A percentile compares a stretch with the other conserved stretches of the same genome.
phyloP scores from a whole-genome alignment of 352 stramenopile species.

The Globisporangium heterothallicum region DNA sequence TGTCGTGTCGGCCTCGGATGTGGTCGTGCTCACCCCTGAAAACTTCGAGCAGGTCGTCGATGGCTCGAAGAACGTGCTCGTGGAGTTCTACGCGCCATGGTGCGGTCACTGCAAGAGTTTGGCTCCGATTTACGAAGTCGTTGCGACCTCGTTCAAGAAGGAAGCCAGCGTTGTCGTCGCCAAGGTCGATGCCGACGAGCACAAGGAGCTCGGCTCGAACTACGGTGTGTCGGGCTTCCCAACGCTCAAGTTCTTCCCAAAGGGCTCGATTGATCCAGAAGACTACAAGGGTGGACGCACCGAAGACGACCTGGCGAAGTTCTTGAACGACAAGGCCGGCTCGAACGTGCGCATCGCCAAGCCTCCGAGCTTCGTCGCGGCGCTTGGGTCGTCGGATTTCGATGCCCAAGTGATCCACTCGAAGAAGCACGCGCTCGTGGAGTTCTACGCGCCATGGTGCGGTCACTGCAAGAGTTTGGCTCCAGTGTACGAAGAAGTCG shows the following conservation, averaged over 20 bases:
- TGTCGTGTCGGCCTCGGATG: constrained; percentile 59
- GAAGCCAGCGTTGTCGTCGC: constrained; percentile 76
- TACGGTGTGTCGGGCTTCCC: constrained; percentile 90
- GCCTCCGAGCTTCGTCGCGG: constrained; percentile 57
- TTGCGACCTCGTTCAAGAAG: constrained; percentile 88
- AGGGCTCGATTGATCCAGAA: constrained; percentile 69
- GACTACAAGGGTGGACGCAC: constrained; percentile 83
- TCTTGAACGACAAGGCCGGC: constrained; percentile 75
- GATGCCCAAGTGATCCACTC: constrained; percentile 74
- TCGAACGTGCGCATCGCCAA: constrained; percentile 68
- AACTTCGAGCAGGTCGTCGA: constrained; percentile 83
- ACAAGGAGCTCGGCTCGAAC: constrained; percentile 76
- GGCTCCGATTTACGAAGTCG: constrained; percentile 72
- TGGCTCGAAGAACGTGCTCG: constrained; percentile 78
- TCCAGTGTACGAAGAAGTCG: constrained; percentile 86
- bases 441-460: constrained; percentile 94
- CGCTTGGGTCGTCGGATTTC: constrained; percentile 62
- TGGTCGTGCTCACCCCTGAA: constrained; percentile 72
- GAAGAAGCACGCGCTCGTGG: constrained; percentile 86
- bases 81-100: constrained; percentile 82
- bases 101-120: constrained; percentile 80
- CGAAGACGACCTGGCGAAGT: constrained; percentile 77
- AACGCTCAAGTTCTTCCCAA: constrained; percentile 90
- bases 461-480: constrained; percentile 91
- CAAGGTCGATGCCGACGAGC: constrained; percentile 87